These are phyloP conservation scores for Diplodia mutila DNA, from an alignment of 2,329 filamentous ascomycete genomes.

Conservation along the genomic window DNA sequence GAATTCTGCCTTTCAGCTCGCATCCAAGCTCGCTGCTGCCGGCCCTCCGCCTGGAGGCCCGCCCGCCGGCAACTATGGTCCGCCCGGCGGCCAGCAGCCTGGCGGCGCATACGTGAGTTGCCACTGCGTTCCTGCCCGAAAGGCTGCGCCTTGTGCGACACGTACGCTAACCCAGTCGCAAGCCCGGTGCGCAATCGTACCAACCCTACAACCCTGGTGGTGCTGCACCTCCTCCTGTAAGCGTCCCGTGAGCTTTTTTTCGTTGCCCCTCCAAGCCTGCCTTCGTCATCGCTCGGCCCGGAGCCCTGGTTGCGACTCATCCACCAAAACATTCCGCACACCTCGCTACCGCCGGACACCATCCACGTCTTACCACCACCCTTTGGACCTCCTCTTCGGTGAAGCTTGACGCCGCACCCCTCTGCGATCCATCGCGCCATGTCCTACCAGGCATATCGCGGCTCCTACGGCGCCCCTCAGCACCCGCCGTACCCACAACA, in stretches of 20 bases:
- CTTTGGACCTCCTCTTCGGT: not conserved
- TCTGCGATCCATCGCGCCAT: not conserved
- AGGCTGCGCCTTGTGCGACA: constrained; percentile 26
- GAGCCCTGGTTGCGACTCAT: constrained; percentile 13
- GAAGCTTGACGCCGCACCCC: not conserved
- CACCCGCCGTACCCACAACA: constrained; percentile 43
- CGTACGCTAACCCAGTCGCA: constrained; percentile 33
- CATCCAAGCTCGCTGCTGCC: constrained; percentile 53
- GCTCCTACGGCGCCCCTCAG: constrained; percentile 31
- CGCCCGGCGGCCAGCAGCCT: constrained; percentile 37
- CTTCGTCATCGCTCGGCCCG: constrained; percentile 26
- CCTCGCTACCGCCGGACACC: not conserved
- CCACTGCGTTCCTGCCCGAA: constrained; percentile 25
- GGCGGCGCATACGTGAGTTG: constrained; percentile 60
- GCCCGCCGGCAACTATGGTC: constrained; percentile 10
- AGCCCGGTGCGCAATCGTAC: constrained; percentile 56
- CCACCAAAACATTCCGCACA: constrained; percentile 7
- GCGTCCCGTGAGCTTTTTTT: constrained; percentile 27
- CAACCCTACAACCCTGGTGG: constrained; percentile 57
- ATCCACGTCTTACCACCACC: not conserved
- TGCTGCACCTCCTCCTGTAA: constrained; percentile 38
- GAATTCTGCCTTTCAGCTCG: constrained; percentile 42
- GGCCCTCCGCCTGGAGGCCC: constrained; percentile 39
- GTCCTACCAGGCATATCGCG: constrained; percentile 21
- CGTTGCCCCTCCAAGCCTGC: constrained; percentile 17